Percentiles rank a stretch among this genome's conserved stretches.
Evolutionary conservation across 2,329 filamentous ascomycete genomes (phyloP).

Genomic region (Diaporthe nobilis): DNA sequence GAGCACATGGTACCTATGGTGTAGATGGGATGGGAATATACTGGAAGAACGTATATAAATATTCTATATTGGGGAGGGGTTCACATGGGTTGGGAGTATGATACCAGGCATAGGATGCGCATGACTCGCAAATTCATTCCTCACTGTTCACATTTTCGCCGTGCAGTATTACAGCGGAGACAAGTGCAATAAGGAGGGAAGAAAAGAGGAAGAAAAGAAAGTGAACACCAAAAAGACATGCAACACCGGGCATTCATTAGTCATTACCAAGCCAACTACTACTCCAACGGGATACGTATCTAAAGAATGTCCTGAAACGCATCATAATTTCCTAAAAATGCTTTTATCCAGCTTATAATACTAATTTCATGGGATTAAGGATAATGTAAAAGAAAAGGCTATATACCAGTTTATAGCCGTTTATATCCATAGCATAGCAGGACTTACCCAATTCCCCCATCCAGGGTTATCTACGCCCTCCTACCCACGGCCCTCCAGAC

Average conservation of each 20-base stretch:
- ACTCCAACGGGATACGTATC: background rate
- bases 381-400: too few relatives aligned
- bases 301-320: too few relatives aligned
- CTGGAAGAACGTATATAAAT: background rate
- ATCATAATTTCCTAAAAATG: too few relatives aligned
- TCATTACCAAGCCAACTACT: slow-evolving; percentile 20
- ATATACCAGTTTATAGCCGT: too few relatives aligned
- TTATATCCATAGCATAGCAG: too few relatives aligned
- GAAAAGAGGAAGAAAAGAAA: background rate
- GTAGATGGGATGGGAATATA: background rate
- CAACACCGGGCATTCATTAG: slow-evolving; percentile 14
- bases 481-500: too few relatives aligned
- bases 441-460: too few relatives aligned
- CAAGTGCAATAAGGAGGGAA: background rate
- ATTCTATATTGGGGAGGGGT: background rate
- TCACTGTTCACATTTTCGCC: background rate
- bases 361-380: too few relatives aligned
- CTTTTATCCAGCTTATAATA: too few relatives aligned
- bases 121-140: background rate
- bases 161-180: background rate
- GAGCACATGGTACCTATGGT: background rate
- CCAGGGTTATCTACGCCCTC: too few relatives aligned
- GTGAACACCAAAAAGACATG: background rate
- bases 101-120: slow-evolving; percentile 17
- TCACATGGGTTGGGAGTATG: background rate